Evolutionary conservation across 2,329 filamentous ascomycete genomes (phyloP), one percentile per base, ranked within the genome.

Genomic region (Microsporum ferrugineum): DNA sequence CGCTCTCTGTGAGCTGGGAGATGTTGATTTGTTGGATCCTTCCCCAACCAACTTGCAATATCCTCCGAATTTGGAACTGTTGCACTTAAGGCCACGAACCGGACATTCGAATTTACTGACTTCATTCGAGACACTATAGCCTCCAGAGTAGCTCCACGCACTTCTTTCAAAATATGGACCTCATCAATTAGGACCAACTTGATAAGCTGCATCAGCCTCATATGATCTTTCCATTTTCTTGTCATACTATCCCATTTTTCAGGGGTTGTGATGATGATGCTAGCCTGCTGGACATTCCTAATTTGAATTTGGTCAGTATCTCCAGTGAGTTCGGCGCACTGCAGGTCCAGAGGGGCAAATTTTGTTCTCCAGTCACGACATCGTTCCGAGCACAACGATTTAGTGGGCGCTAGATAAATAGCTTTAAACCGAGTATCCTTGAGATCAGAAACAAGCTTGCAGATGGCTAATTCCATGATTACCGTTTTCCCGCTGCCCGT

Each of bases 231-330:
- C 90, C 90, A 95, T 69, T 89, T 91, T 17, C 89, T 80, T 0
- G 90, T 95, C 71, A 94, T 86, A 63, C 88, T 92, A 70, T 95
- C 89, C 89, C 89, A 95, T 69, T 95, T 95, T 72, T 95, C 89
- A 0, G 90, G 89, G 0, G 89, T 95, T 0, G 90, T 94, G 64
- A 95, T 81, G 65, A 95, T 92, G 64, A 95, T 88, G 55, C 85
- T 86, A 2, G 89, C 89, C 66, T 79, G 83, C 63, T 89, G 85
- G 4, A 92, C 86, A 60, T 81, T 83, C 27, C 79, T 79, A 62
- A 91, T 78, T 65, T 91, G 84, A 3, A 76, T 73, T 58, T 81
- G 78, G 41, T 88, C 85, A 0, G 88, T 91, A 69, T 95, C 90
- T 0, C 90, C 89, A 2, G 90, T 95, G 61, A 95, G 79, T 70